These are phyloP conservation scores for Phytopythium mirpurense DNA, from an alignment of 352 stramenopile genomes.

Conservation along the genomic window DNA sequence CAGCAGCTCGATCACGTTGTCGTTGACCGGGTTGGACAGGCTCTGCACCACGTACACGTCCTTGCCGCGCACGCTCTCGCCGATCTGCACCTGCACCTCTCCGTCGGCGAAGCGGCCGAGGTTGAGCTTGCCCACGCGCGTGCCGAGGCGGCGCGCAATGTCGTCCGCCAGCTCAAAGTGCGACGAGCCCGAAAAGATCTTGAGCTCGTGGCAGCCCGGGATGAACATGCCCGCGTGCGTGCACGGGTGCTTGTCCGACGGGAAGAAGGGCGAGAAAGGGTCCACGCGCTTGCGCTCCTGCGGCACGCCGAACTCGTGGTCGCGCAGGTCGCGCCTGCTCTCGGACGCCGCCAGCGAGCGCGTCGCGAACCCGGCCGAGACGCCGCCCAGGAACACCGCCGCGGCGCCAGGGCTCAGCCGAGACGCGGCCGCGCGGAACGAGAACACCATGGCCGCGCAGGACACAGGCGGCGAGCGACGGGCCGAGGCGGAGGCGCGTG, in stretches of 20 bases:
- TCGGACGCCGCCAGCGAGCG: slow-evolving; percentile 28
- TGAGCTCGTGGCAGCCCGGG: slow-evolving; percentile 89
- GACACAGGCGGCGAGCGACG: not conserved
- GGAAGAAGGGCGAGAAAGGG: slow-evolving; percentile 86
- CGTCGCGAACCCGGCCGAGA: slow-evolving; percentile 37
- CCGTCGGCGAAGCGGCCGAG: slow-evolving; percentile 90
- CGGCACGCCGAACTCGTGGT: slow-evolving; percentile 83
- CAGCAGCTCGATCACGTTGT: slow-evolving; percentile 94
- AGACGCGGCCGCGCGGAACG: slow-evolving; percentile 32
- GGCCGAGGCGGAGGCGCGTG: not conserved
- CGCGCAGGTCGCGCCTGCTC: slow-evolving; percentile 69
- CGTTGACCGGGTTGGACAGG: slow-evolving; percentile 89
- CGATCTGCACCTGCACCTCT: slow-evolving; percentile 91
- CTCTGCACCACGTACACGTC: slow-evolving; percentile 95
- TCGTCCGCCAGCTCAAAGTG: slow-evolving; percentile 89
- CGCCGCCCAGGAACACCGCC: slow-evolving; percentile 50
- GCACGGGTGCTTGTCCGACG: slow-evolving; percentile 88
- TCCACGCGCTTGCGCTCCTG: slow-evolving; percentile 87
- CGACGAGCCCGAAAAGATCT: slow-evolving; percentile 91
- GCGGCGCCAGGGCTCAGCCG: slow-evolving; percentile 31
- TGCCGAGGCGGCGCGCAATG: slow-evolving; percentile 85
- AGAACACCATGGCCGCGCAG: slow-evolving; percentile 46
- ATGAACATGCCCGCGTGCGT: slow-evolving; percentile 91
- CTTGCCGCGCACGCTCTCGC: slow-evolving; percentile 90
- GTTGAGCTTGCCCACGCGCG: slow-evolving; percentile 83